A percentile compares a stretch with the other conserved stretches of the same genome.
These are phyloP conservation scores for Dioscorea cayenensis DNA, from an alignment of 116 monocot genomes.

Conservation along the genomic window DNA sequence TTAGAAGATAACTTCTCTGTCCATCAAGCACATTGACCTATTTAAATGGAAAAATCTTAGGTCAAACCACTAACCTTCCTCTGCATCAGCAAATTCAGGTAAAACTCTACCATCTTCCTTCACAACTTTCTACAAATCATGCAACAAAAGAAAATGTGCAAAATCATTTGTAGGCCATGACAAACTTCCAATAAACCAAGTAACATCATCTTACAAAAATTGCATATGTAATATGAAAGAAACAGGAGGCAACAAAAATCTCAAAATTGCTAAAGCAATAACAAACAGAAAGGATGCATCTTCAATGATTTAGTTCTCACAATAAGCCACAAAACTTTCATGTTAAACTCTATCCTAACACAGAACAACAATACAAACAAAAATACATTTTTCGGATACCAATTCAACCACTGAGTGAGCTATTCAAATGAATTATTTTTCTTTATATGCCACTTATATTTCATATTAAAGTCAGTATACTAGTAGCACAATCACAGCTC, in stretches of 20 bases:
- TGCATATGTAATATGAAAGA: no score
- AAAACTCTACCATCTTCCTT: conserved; percentile 60
- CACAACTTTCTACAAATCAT: conserved; percentile 49
- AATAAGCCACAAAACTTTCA: not conserved
- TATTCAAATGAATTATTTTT: no score
- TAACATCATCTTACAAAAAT: not conserved
- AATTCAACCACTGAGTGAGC: no score
- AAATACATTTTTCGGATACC: no score
- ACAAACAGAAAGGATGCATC: no score
- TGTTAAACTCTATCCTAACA: not conserved
- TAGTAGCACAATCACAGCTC: no score
- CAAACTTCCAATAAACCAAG: not conserved
- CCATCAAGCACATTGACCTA: not conserved
- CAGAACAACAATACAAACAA: no score
- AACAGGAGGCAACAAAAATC: no score
- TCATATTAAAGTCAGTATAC: no score
- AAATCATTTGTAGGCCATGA: not conserved
- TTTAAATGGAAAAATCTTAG: not conserved
- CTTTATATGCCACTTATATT: no score
- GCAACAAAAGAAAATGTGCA: not conserved
- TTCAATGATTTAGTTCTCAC: no score
- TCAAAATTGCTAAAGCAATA: no score
- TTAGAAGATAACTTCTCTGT: not conserved
- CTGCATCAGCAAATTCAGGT: conserved; percentile 90
- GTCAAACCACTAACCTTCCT: conserved; percentile 43